Percentiles rank a stretch among this genome's conserved stretches.
phyloP scores from a whole-genome alignment of 2,329 filamentous ascomycete genomes.

The Neonectria neomacrospora region DNA sequence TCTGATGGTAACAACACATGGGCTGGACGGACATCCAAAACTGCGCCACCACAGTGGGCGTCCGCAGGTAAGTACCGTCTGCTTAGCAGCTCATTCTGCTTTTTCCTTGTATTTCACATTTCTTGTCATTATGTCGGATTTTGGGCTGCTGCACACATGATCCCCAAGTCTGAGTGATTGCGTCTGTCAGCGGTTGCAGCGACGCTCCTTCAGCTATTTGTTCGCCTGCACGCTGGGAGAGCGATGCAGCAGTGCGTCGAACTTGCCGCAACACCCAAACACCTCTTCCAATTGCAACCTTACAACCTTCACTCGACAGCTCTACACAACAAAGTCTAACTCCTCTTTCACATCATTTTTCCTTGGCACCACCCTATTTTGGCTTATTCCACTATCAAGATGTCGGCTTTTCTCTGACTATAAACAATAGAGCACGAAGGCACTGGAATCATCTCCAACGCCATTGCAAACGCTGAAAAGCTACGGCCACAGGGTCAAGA shows the following conservation, averaged over 20 bases:
- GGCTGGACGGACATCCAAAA: constrained; percentile 60
- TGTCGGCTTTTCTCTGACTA: constrained; percentile 26
- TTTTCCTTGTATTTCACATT: not conserved
- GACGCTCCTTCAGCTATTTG: constrained; percentile 6
- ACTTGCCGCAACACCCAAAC: constrained; percentile 4
- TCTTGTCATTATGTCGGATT: not conserved
- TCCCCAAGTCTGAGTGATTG: not conserved
- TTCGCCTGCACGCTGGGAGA: constrained; percentile 16
- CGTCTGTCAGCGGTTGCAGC: not conserved
- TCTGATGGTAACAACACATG: constrained; percentile 68
- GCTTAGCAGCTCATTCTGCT: constrained; percentile 5
- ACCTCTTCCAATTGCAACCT: constrained; percentile 1
- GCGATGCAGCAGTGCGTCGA: constrained; percentile 14
- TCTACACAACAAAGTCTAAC: not conserved
- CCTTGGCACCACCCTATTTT: constrained; percentile 1
- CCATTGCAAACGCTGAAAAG: constrained; percentile 88
- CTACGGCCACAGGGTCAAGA: constrained; percentile 75
- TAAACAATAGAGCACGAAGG: constrained; percentile 56
- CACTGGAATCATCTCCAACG: constrained; percentile 86
- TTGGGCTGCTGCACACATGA: not conserved
- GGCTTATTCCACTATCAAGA: constrained; percentile 2
- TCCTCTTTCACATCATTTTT: not conserved
- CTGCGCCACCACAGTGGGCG: constrained; percentile 58
- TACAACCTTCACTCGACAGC: not conserved
- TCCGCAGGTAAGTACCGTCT: constrained; percentile 57